Evolutionary conservation across 2,329 filamentous ascomycete species (phyloP), one percentile per base, ranked within the genome.

Genomic region (Mariannaea sp.): DNA sequence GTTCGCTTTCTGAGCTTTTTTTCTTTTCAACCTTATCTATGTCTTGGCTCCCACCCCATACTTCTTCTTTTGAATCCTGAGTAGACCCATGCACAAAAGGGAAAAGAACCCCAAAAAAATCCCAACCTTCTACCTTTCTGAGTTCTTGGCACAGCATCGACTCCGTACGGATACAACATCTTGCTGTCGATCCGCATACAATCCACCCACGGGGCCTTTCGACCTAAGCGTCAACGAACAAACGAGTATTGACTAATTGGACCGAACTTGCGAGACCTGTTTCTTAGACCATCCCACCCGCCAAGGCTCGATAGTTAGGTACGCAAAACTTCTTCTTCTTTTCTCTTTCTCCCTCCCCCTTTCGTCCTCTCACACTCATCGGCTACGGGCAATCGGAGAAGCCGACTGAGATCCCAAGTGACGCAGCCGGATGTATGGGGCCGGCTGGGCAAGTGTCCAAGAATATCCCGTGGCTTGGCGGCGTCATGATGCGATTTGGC

Each of bases 391-490:
- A n/a, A n/a, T n/a, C n/a, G n/a, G n/a, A n/a, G n/a, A n/a, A n/a
- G n/a, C n/a, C n/a, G n/a, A n/a, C n/a, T n/a, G n/a, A n/a, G 52
- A 49, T 56, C 59, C 58, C 60, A 59, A 57, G 64, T 64, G 64
- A 68, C 60, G 64, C 60, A 60, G 63, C 60, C 64, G 59, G 53
- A 52, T 60, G 66, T 66, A 67, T 67, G 66, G 66, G 64, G 62
- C 65, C 66, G 60, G 64, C 64, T 66, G 64, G 65, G 65, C 65
- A 65, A 68, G 65, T 63, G 65, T 61, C 53, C 59, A 58, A n/a
- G 49, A 58, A 59, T 51, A 8, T 58, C 60, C 54, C 53, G 35
- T 38, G 33, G 50, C 53, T 61, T 55, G 55, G 40, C 44, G 22
- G 53, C 52, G 42, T 49, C 45, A 32, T 39, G 41, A 50, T 41